Percentiles rank a stretch among this genome's conserved stretches.
Evolutionary conservation across 306 rosid genomes (phyloP).

Genomic region (Cucumis cinereus): DNA sequence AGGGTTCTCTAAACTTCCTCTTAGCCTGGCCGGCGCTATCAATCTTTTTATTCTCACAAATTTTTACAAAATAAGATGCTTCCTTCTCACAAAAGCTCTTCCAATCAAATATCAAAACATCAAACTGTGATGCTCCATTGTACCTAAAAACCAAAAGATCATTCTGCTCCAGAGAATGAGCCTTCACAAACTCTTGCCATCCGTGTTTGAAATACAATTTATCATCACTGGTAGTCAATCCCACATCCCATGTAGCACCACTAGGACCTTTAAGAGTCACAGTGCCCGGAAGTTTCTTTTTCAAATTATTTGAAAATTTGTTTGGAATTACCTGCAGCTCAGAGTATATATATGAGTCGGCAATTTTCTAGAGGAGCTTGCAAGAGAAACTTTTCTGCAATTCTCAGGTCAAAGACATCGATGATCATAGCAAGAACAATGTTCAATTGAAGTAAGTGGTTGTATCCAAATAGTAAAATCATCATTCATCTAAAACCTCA

Average conservation of each 20-base stretch:
- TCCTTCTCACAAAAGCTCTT: constrained; percentile 48
- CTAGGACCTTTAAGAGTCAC: constrained; percentile 53
- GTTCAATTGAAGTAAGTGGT: not conserved
- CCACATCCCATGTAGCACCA: constrained; percentile 46
- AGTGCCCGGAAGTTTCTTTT: constrained; percentile 38
- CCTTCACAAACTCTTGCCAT: constrained; percentile 49
- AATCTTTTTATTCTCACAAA: constrained; percentile 17
- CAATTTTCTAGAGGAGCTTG: not conserved
- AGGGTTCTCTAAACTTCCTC: constrained; percentile 12
- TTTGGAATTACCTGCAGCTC: constrained; percentile 49
- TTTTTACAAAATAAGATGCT: constrained; percentile 41
- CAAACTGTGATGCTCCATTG: constrained; percentile 44
- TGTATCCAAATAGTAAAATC: not conserved
- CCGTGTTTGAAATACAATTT: constrained; percentile 30
- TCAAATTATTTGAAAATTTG: constrained; percentile 32
- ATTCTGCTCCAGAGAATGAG: constrained; percentile 40
- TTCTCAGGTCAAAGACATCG: not conserved
- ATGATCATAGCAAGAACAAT: not conserved
- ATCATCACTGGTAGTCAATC: constrained; percentile 25
- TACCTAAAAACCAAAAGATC: constrained; percentile 57
- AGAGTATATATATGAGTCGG: not conserved
- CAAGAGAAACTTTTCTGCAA: not conserved
- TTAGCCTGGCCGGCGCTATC: constrained; percentile 12
- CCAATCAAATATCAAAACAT: constrained; percentile 46
- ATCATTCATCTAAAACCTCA: not conserved